A percentile compares a stretch with the other conserved stretches of the same genome.
These are phyloP conservation scores for Blastobotrys ciferrii DNA, from an alignment of 1,139 yeast genomes.

Conservation along the genomic window DNA sequence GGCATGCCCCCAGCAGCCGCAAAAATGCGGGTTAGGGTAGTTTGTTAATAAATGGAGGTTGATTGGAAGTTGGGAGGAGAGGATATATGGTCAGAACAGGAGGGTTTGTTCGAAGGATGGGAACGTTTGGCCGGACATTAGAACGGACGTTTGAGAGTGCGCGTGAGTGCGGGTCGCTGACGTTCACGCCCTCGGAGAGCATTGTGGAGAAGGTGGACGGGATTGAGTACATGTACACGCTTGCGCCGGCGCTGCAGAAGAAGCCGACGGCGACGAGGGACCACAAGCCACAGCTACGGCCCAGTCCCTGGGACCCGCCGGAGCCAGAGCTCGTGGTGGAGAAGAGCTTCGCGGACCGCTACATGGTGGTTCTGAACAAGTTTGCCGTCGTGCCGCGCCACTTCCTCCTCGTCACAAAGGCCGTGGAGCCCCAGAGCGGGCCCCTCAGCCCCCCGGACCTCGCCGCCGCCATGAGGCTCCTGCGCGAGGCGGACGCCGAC, in stretches of 20 bases:
- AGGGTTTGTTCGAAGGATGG: background rate
- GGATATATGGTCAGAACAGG: background rate
- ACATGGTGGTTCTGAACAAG: conserved; percentile 67
- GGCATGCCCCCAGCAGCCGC: too few relatives aligned
- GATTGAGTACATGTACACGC: conserved; percentile 40
- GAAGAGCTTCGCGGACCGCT: conserved; percentile 54
- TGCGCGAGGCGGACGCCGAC: conserved; percentile 35
- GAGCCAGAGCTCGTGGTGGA: conserved; percentile 71
- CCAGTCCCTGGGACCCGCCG: conserved; percentile 77
- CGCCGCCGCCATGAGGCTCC: conserved; percentile 52
- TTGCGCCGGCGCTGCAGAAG: conserved; percentile 51
- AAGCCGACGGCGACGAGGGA: conserved; percentile 49
- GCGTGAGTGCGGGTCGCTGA: conserved; percentile 31
- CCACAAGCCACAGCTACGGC: conserved; percentile 20
- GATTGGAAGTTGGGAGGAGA: background rate
- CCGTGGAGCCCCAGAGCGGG: conserved; percentile 66
- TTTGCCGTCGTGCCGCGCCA: conserved; percentile 82
- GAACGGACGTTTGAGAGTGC: conserved; percentile 36
- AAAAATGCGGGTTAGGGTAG: background rate
- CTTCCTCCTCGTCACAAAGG: conserved; percentile 70
- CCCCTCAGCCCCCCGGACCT: conserved; percentile 72
- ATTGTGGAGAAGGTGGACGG: conserved; percentile 31
- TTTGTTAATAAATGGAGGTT: background rate
- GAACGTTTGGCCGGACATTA: conserved; percentile 6
- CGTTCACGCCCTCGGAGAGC: conserved; percentile 33